A percentile compares a stretch with the other conserved stretches of the same genome.
Conservation (phyloP, 257 asterid genomes). For the Verbena officinalis region DNA sequence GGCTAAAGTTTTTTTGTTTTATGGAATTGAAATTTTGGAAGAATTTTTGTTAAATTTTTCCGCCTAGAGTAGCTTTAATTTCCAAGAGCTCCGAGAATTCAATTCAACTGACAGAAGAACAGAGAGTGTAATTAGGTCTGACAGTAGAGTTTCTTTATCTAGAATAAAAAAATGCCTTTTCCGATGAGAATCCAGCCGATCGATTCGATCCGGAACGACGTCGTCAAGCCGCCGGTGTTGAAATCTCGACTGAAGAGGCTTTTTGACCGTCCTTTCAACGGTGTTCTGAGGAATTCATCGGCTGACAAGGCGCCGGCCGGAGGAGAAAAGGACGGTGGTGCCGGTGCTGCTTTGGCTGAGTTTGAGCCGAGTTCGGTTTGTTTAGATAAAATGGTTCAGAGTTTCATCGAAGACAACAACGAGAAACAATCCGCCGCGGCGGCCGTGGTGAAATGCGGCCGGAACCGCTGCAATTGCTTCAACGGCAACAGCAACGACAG, state of each 20-base stretch:
- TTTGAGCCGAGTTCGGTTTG: conserved; percentile 93
- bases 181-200: conserved; percentile 92
- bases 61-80: conserved; percentile 16
- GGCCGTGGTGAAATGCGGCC: conserved; percentile 52
- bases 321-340: conserved; percentile 47
- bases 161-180: conserved; percentile 32
- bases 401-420: conserved; percentile 69
- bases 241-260: conserved; percentile 80
- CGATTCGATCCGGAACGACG: conserved; percentile 57
- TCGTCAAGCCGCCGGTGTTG: conserved; percentile 53
- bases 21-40: conserved; percentile 21
- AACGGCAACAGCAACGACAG: conserved; percentile 85
- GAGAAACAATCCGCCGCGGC: conserved; percentile 52
- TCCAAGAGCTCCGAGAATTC: conserved; percentile 27
- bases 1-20: conserved; percentile 4
- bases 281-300: conserved; percentile 61
- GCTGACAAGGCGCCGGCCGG: conserved; percentile 50
- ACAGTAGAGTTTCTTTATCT: conserved; percentile 11
- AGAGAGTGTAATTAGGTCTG: conserved; percentile 31
- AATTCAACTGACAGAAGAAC: conserved; percentile 27
- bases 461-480: conserved; percentile 89
- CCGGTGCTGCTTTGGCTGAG: conserved; percentile 39
- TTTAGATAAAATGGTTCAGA: conserved; percentile 84
- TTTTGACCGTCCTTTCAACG: conserved; percentile 86
- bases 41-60: conserved; percentile 18